A percentile compares a stretch with the other conserved stretches of the same genome.
phyloP scores from a whole-genome alignment of 768 basidiomycete genomes.

The Kwoniella heveanensis region DNA sequence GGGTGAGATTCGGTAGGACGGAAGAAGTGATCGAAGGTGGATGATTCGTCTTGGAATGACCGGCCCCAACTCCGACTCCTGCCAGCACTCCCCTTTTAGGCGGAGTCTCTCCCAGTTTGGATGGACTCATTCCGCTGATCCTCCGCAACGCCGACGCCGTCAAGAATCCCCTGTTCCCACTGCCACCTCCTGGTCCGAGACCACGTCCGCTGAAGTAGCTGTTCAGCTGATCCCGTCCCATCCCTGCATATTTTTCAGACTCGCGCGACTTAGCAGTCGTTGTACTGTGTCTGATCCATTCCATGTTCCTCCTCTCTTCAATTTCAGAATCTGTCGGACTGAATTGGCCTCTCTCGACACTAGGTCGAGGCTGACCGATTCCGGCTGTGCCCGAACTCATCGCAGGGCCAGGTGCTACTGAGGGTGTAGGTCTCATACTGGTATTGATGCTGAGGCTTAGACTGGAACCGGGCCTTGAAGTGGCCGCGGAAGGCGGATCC shows the following conservation, averaged over 20 bases:
- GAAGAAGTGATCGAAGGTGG: neutral
- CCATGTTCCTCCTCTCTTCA: slow-evolving; percentile 21
- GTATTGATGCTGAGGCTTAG: neutral
- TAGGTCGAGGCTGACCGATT: neutral
- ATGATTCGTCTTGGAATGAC: slow-evolving; percentile 2
- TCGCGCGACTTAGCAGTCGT: neutral
- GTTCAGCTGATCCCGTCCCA: neutral
- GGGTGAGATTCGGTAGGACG: neutral
- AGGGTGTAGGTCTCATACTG: too few relatives aligned
- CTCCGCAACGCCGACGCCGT: neutral
- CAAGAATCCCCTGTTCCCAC: neutral
- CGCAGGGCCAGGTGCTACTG: neutral
- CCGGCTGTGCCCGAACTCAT: too few relatives aligned
- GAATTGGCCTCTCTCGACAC: neutral
- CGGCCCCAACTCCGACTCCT: neutral
- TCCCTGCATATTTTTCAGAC: neutral
- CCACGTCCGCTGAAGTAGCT: neutral
- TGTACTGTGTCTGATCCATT: slow-evolving; percentile 18
- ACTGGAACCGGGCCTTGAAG: neutral
- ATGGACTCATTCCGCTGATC: neutral
- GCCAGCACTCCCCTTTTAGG: slow-evolving; percentile 5
- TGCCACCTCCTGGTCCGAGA: too few relatives aligned
- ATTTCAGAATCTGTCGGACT: slow-evolving; percentile 6
- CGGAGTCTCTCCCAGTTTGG: slow-evolving; percentile 7
- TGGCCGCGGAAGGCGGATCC: neutral